Conservation (phyloP, 345 rosid species). For the Acer saccharum region DNA sequence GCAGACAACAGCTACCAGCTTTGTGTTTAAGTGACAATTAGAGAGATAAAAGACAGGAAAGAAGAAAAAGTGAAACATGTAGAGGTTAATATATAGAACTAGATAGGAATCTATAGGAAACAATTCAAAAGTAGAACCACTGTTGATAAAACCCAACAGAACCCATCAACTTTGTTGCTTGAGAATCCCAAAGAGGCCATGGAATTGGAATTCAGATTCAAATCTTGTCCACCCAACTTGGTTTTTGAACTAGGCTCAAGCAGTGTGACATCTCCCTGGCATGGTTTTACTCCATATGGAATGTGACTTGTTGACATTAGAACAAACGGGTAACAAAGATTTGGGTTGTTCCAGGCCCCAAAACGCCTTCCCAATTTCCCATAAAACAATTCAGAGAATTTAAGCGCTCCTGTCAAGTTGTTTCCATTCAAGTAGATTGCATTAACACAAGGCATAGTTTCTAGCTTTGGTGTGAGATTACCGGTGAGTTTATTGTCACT, state of each 20-base stretch:
- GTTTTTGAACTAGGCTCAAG: conserved; percentile 35
- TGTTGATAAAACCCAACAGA: conserved; percentile 22
- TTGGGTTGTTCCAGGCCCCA: conserved; percentile 87
- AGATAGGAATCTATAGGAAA: conserved; percentile 6
- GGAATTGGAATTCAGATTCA: conserved; percentile 31
- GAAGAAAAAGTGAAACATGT: conserved; percentile 9
- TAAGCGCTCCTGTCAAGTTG: conserved; percentile 78
- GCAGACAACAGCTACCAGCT: conserved; percentile 5
- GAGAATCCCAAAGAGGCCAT: conserved; percentile 46
- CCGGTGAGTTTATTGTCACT: conserved; percentile 75
- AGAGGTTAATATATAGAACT: not conserved
- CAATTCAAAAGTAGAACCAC: conserved; percentile 25
- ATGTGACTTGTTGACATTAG: conserved; percentile 35
- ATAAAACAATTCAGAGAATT: conserved; percentile 57
- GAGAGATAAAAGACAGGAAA: not conserved
- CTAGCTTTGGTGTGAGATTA: conserved; percentile 50
- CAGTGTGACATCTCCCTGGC: conserved; percentile 45
- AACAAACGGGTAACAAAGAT: conserved; percentile 58
- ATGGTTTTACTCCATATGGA: conserved; percentile 73
- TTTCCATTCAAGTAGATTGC: conserved; percentile 77
- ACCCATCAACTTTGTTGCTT: conserved; percentile 28
- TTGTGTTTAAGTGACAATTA: conserved; percentile 8
- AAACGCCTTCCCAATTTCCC: conserved; percentile 76
- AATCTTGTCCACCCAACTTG: conserved; percentile 28
- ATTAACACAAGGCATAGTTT: conserved; percentile 59